phyloP scores from a whole-genome alignment of 2,329 filamentous ascomycete genomes.

The Herpotrichia juniperi region DNA sequence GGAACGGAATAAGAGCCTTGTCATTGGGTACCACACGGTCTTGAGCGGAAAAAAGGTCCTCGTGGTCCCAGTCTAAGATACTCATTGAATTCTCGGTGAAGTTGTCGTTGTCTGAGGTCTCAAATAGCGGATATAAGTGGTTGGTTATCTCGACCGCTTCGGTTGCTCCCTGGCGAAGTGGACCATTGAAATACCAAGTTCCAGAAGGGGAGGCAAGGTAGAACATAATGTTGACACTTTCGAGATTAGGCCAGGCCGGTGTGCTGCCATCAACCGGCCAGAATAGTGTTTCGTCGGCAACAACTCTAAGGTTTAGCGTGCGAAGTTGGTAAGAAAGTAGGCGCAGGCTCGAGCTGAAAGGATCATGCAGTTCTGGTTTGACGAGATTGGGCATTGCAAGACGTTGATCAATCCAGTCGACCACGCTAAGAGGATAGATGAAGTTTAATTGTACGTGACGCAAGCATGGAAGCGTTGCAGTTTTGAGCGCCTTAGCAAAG shows the following conservation, averaged over 20 bases:
- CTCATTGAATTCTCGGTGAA: too few relatives aligned
- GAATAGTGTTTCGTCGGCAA: conserved; percentile 22
- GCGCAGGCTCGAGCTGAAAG: conserved; percentile 23
- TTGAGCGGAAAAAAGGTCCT: neutral
- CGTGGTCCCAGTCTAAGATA: neutral
- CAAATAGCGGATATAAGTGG: conserved; percentile 18
- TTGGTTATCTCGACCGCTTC: conserved; percentile 10
- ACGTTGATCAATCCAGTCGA: too few relatives aligned
- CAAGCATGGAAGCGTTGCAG: too few relatives aligned
- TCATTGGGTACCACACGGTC: conserved; percentile 18
- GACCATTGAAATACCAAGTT: conserved; percentile 23
- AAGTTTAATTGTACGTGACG: too few relatives aligned
- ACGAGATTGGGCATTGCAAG: too few relatives aligned
- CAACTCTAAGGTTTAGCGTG: conserved; percentile 9
- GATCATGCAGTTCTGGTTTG: too few relatives aligned
- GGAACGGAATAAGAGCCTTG: conserved; percentile 17
- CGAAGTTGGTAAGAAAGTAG: conserved; percentile 19
- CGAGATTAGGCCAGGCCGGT: conserved; percentile 21
- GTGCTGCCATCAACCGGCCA: conserved; percentile 10
- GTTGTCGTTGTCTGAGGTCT: conserved; percentile 3
- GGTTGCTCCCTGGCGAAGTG: conserved; percentile 13
- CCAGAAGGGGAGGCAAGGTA: conserved; percentile 19
- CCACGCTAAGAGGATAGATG: too few relatives aligned
- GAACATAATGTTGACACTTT: conserved; percentile 19
- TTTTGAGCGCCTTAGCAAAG: too few relatives aligned